Evolutionary conservation across 257 asterid genomes (phyloP).

Genomic region (Solanum sejunctum): DNA sequence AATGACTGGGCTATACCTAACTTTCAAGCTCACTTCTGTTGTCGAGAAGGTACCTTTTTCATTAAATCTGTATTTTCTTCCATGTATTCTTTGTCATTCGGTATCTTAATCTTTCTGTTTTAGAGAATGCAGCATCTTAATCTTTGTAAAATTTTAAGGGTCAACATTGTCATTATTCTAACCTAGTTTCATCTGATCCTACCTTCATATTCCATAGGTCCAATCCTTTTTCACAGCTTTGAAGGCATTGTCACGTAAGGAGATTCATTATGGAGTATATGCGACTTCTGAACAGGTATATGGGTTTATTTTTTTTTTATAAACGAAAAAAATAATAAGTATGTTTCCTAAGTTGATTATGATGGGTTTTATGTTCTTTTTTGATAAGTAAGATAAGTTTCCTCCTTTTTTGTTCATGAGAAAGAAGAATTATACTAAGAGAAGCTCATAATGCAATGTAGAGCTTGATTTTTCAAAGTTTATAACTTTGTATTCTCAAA

Average conservation of each 20-base stretch:
- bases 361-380: neutral
- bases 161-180: neutral
- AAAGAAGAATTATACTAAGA: neutral
- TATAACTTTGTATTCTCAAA: neutral
- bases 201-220: slow-evolving; percentile 30
- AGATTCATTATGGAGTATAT: slow-evolving; percentile 73
- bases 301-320: neutral
- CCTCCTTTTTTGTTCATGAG: neutral
- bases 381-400: neutral
- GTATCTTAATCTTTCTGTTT: neutral
- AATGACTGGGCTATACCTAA: slow-evolving; percentile 73
- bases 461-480: neutral
- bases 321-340: neutral
- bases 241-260: slow-evolving; percentile 60
- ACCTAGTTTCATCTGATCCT: neutral
- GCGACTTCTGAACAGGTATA: slow-evolving; percentile 82
- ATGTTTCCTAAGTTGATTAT: neutral
- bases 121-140: neutral
- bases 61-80: neutral
- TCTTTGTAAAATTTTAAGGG: neutral
- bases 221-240: slow-evolving; percentile 55
- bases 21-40: slow-evolving; percentile 86
- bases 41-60: slow-evolving; percentile 69
- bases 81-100: neutral
- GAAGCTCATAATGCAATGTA: neutral